Evolutionary conservation across 140 eudicot genomes (phyloP), one percentile per base, ranked within the genome.

Genomic region (Oenanthe javanica): DNA sequence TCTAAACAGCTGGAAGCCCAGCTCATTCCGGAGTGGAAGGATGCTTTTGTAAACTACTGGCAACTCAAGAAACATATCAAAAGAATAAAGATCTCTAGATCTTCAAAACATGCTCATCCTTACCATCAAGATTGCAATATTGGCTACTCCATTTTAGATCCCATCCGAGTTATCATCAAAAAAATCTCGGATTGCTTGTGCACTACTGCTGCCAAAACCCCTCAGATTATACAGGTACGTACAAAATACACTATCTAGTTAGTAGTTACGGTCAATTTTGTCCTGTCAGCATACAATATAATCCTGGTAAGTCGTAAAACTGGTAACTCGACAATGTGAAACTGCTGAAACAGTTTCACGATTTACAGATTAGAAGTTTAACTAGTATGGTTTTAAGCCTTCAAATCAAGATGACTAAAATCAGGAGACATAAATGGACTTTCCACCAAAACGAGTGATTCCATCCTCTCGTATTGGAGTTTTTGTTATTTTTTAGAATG

Each of bases 1-100:
- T 92, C 99, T 0, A 95, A 95, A 83, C 91, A 90, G 85, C 97
- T 95, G 2, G 96, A 95, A 87, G 99, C 99, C 40, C 97, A 95
- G 77, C 89, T 92, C 21, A 95, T 95, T 36, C 97, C 99, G 11
- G 99, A 95, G 85, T 95, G 99, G 99, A 95, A 92, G 64, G 97
- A 92, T 73, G 96, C 92, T n/a, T 95, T 92, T 79, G 97, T 95
- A 0, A 95, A 95, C 81, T 95, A 95, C 76, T 88, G 97, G 99
- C 91, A 83, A 50, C 97, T 95, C 66, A 95, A 95, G 84, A 95
- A 95, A 84, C 99, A 90, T 40, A 89, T 95, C 76, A 95, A 95
- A 83, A 95, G 86, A 84, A 88, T 95, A 38, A 92, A 88, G 79
- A 84, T 92, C 77, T 85, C 97, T 0, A 85, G 88, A 77, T 61